Evolutionary conservation across 208 protist species (phyloP).

Genomic region (Crithidia fasciculata): DNA sequence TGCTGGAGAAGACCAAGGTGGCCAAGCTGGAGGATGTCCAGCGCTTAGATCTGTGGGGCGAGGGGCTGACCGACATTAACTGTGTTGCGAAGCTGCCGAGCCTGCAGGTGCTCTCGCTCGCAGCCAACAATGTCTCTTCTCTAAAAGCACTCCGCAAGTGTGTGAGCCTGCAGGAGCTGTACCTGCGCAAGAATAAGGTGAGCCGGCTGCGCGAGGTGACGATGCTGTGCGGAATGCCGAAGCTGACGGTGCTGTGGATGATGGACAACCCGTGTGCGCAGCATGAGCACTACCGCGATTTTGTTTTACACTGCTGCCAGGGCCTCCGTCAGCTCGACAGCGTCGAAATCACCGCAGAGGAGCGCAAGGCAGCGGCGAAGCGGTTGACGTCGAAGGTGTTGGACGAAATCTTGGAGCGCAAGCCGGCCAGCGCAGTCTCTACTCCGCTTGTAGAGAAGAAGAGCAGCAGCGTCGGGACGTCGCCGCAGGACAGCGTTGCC

Average conservation of each 20-base stretch:
- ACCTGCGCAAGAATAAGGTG: constrained; percentile 93
- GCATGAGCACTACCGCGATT: constrained; percentile 84
- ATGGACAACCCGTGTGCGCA: constrained; percentile 92
- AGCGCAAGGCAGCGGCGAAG: constrained; percentile 61
- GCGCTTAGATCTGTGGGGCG: constrained; percentile 93
- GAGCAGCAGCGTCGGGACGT: constrained; percentile 14
- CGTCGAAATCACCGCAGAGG: constrained; percentile 69
- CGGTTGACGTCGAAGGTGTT: constrained; percentile 62
- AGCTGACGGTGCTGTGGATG: constrained; percentile 91
- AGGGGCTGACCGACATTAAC: constrained; percentile 82
- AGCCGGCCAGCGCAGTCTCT: not conserved
- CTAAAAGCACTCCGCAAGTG: constrained; percentile 79
- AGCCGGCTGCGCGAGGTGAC: constrained; percentile 76
- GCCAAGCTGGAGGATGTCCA: constrained; percentile 74
- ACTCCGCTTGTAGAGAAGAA: constrained; percentile 9
- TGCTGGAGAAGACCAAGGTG: constrained; percentile 90
- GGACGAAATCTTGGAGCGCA: constrained; percentile 60
- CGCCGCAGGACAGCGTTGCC: constrained; percentile 16
- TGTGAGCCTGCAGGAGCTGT: constrained; percentile 84
- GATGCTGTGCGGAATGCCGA: constrained; percentile 62
- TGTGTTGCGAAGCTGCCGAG: constrained; percentile 70
- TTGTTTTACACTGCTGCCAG: constrained; percentile 86
- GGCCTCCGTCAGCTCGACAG: constrained; percentile 88
- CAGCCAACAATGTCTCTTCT: constrained; percentile 82
- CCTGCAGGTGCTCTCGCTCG: constrained; percentile 88